Evolutionary conservation across 2,329 filamentous ascomycete genomes (phyloP).

Genomic region (Fusarium xyrophilum): DNA sequence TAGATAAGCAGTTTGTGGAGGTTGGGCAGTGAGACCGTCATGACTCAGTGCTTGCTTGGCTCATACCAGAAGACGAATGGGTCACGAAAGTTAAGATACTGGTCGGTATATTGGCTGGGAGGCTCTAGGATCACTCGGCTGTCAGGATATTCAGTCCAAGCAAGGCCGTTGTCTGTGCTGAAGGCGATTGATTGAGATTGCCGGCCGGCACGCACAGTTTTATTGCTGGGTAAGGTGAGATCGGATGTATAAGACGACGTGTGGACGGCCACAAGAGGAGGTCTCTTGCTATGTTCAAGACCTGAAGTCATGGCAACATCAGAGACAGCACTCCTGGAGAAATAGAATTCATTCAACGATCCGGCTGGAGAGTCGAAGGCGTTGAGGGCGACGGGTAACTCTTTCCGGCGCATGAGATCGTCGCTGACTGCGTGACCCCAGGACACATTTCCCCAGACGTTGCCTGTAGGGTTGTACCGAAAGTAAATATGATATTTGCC

Average conservation of each 20-base stretch:
- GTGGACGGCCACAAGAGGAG: neutral
- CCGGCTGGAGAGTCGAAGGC: neutral
- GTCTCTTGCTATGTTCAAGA: neutral
- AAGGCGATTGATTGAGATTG: neutral
- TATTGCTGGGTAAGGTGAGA: neutral
- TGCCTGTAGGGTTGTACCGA: neutral
- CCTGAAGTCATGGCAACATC: neutral
- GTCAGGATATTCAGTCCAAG: neutral
- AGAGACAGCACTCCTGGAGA: neutral
- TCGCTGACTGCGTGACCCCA: neutral
- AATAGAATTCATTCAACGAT: neutral
- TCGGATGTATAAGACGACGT: neutral
- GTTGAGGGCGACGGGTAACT: neutral
- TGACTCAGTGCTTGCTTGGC: neutral
- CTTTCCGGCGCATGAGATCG: neutral
- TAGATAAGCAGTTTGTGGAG: neutral
- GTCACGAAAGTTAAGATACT: neutral
- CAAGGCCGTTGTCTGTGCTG: neutral
- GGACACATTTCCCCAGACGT: neutral
- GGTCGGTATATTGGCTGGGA: neutral
- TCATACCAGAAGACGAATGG: neutral
- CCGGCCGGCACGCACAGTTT: neutral
- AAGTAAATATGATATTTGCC: neutral
- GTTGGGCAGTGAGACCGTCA: neutral
- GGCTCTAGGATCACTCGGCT: neutral